Evolutionary conservation across 257 asterid genomes (phyloP), one percentile per base, ranked within the genome.

Genomic region (Nicotiana knightiana): DNA sequence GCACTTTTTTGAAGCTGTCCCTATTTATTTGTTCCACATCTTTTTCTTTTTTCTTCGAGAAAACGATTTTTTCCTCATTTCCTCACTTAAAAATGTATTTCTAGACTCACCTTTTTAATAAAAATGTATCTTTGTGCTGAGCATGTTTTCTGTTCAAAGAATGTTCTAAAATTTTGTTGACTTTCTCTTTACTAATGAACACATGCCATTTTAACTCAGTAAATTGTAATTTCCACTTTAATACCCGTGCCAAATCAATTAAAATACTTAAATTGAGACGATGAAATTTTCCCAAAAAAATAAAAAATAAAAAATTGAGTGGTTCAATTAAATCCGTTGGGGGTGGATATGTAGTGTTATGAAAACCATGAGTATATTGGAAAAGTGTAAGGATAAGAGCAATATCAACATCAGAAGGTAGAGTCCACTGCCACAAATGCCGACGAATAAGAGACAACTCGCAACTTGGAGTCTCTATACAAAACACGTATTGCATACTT

Each of bases 341-440:
- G 18, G 30, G n/a, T 24, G 61, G 28, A 68, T 70, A 61, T 2
- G 4, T 21, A 10, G 39, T 21, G 78, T 71, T 71, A 46, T 6
- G 59, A 71, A 21, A 73, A 46, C 79, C 61, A 48, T 13, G 61
- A 28, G 39, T 46, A 24, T 73, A 71, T 24, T 5, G 37, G 18
- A 26, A 16, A 46, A 12, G 21, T 39, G 77, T 0, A 1, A 24
- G 59, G 79, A 73, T 73, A 73, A 73, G 79, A 13, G 79, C 79
- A 73, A 73, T 73, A 73, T 73, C 79, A 24, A 59, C 26, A 71
- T 71, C 78, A 71, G n/a, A 21, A 61, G 32, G 32, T 61, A 61
- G 28, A 57, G 26, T 43, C 63, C 63, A 18, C 15, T 8, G 33
- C 62, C 62, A 24, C 39, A 18, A 73, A 73, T 73, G 79, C 79